Base-by-base conservation (phyloP, 1,284 basidiomycete genomes). In the Cryptococcus sp. region DNA sequence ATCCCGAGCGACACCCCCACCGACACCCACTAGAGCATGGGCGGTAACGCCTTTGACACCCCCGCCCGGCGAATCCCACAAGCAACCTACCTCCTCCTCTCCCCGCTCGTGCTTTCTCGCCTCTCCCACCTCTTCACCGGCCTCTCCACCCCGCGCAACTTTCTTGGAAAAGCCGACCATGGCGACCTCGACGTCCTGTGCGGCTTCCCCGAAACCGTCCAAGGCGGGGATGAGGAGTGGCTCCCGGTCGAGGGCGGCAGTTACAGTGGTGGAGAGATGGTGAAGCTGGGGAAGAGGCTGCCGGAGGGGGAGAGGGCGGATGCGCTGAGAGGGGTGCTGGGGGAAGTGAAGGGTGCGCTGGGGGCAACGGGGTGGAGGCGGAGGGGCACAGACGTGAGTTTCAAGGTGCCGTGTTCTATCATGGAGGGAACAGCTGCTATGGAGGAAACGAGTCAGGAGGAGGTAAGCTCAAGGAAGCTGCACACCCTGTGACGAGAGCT, bases 121-220 rank as follows among this genome's bases (percentile, higher is more conserved):
- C 46, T 63, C 11, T 13, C 50, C 2, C 46, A 54, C 6, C 53
- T 50, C 44, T 64, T 66, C 51, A 15, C 33, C 3, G 39, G 28
- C 8, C 52, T 60, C 21, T 37, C 48, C 9, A 46, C 52, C 7
- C 61, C 60, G 23, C 47, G 60, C 1, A 52, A 57, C 24, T 44
- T 65, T 13, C 9, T 16, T 0, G 51, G 39, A 33, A 75, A 75
- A 57, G 39, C 16, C 1, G 45, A 57, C 11, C 73, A 75, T 56
- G 71, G 73, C 9, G 73, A 75, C 52, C 45, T 73, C 1, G 73
- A 75, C 57, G 47, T 73, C 8, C 12, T 70, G n/a, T 59, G 56
- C 18, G 64, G 50, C 0, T 70, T 57, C 56, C 50, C 54, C 0
- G 60, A 42, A 8, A 15, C 57, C 40, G 49, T 64, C 46, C 15